A percentile compares a stretch with the other conserved stretches of the same genome.
Conservation (phyloP, 208 protist species). For the Crithidia thermophila region DNA sequence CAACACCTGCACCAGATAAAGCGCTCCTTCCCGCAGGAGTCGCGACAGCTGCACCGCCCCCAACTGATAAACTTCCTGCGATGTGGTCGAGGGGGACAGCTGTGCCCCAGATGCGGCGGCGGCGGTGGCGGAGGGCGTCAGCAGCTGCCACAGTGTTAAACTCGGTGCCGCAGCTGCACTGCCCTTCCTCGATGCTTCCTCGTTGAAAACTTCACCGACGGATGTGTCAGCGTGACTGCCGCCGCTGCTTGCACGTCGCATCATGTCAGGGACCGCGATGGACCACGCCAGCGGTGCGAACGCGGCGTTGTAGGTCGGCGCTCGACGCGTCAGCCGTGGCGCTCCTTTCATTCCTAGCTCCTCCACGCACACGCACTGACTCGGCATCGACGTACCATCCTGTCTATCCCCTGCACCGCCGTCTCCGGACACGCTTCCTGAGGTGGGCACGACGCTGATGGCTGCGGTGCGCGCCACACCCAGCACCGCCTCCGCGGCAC, state of each 20-base stretch:
- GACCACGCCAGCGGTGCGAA: slow-evolving; percentile 3
- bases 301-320: not conserved
- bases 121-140: not conserved
- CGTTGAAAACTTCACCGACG: too few species aligned
- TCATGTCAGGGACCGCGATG: slow-evolving; percentile 9
- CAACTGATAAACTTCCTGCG: slow-evolving; percentile 16
- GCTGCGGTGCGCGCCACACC: not conserved
- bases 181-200: too few species aligned
- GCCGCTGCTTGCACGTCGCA: not conserved
- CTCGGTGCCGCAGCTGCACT: slow-evolving; percentile 10
- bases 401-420: too few species aligned
- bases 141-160: slow-evolving; percentile 29
- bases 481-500: not conserved
- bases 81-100: not conserved
- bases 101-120: not conserved
- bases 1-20: slow-evolving; percentile 28
- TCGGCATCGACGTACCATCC: too few species aligned
- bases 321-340: too few species aligned
- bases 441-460: not conserved
- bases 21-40: slow-evolving; percentile 20
- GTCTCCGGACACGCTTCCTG: too few species aligned
- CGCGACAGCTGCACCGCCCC: slow-evolving; percentile 19
- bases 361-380: too few species aligned
- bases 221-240: too few species aligned
- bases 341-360: too few species aligned